Conservation (phyloP, 305 asterid genomes). For the Fraxinus sp. region DNA sequence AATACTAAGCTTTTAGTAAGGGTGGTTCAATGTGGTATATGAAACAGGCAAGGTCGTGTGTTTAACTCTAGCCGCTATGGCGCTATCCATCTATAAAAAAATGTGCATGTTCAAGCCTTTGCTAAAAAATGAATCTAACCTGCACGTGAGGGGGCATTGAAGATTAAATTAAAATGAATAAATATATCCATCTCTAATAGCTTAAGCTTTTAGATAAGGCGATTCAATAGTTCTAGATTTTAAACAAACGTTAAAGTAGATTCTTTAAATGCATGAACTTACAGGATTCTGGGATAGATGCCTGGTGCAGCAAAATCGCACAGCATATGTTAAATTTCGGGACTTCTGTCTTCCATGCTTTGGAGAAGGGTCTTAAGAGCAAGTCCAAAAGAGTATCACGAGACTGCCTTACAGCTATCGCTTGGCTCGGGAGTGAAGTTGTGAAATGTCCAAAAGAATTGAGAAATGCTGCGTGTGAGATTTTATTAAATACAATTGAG, state of each 20-base stretch:
- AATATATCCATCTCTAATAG: neutral
- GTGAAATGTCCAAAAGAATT: slow-evolving; percentile 64
- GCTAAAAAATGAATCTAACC: neutral
- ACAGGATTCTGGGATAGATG: slow-evolving; percentile 69
- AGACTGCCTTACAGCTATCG: slow-evolving; percentile 60
- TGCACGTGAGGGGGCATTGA: neutral
- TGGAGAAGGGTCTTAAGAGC: slow-evolving; percentile 74
- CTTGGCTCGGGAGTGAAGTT: slow-evolving; percentile 89
- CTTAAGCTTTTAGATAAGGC: neutral
- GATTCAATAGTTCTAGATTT: neutral
- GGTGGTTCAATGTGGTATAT: neutral
- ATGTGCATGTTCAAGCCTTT: neutral
- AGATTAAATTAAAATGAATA: neutral
- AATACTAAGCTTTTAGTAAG: neutral
- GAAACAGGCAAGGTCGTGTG: neutral
- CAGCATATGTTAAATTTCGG: slow-evolving; percentile 52
- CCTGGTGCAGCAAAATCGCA: slow-evolving; percentile 74
- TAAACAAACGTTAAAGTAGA: neutral
- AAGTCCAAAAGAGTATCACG: slow-evolving; percentile 61
- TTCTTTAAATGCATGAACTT: slow-evolving; percentile 10
- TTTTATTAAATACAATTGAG: slow-evolving; percentile 55
- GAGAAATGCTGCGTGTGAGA: slow-evolving; percentile 73
- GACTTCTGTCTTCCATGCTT: slow-evolving; percentile 51
- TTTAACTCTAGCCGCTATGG: neutral
- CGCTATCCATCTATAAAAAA: neutral